phyloP scores from a whole-genome alignment of 495 filamentous ascomycete genomes.

The Xanthoparmelia taractica region DNA sequence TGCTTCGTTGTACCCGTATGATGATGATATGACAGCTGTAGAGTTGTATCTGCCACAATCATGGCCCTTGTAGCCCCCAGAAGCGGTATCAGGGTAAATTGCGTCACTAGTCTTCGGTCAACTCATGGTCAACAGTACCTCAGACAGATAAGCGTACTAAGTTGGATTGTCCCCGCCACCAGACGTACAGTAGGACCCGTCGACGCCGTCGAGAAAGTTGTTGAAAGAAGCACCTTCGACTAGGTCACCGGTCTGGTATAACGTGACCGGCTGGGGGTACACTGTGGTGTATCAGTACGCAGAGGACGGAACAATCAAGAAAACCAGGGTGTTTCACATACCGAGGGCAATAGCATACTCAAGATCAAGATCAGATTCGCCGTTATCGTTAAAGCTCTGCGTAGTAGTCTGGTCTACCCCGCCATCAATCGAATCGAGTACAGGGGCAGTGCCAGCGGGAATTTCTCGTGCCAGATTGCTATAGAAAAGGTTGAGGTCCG shows the following conservation, averaged over 20 bases:
- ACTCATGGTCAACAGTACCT: too few species aligned
- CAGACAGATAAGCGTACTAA: neutral
- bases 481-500: slow-evolving; percentile 56
- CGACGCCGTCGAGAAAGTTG: slow-evolving; percentile 54
- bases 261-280: slow-evolving; percentile 50
- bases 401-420: slow-evolving; percentile 30
- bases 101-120: slow-evolving; percentile 29
- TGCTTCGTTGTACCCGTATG: slow-evolving; percentile 48
- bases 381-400: slow-evolving; percentile 27
- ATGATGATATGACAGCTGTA: slow-evolving; percentile 54
- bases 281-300: slow-evolving; percentile 19
- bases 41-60: slow-evolving; percentile 55
- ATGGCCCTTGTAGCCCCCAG: slow-evolving; percentile 48
- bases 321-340: neutral
- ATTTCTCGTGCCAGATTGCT: slow-evolving; percentile 38
- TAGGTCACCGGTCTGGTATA: slow-evolving; percentile 54
- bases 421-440: slow-evolving; percentile 40
- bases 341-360: slow-evolving; percentile 42
- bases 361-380: slow-evolving; percentile 48
- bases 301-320: neutral
- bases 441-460: slow-evolving; percentile 27
- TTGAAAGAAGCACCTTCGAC: slow-evolving; percentile 42
- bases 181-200: slow-evolving; percentile 49
- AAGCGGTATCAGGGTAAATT: slow-evolving; percentile 40
- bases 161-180: slow-evolving; percentile 41